Percentiles rank a stretch among this genome's conserved stretches.
Evolutionary conservation across 805 yeast genomes (phyloP).

Genomic region (Torulaspora microellipsoides): DNA sequence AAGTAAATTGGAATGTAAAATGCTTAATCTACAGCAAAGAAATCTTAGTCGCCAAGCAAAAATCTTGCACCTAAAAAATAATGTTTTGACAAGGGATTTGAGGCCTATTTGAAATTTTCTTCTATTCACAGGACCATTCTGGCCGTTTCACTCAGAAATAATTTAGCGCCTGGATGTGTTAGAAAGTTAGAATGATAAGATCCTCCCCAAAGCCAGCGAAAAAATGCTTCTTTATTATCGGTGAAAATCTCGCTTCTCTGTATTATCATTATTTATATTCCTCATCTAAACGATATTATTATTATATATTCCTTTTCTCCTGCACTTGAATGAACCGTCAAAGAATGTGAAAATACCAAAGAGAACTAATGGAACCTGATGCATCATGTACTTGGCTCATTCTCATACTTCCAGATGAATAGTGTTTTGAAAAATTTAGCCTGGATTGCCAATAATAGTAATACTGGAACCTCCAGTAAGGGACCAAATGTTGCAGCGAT

Average conservation of each 20-base stretch:
- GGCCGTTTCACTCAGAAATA: not conserved
- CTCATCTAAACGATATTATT: not conserved
- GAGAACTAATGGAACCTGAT: not conserved
- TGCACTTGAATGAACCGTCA: not conserved
- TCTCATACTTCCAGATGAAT: constrained; percentile 25
- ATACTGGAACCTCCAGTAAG: constrained; percentile 52
- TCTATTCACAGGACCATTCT: not conserved
- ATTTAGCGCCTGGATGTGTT: not conserved
- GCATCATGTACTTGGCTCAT: not conserved
- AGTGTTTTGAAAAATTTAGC: constrained; percentile 34
- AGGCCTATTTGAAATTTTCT: not conserved
- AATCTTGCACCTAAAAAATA: not conserved
- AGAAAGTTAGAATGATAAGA: not conserved
- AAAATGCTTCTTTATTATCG: not conserved
- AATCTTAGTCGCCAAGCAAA: not conserved
- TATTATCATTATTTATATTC: too few species aligned
- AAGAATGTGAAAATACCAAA: not conserved
- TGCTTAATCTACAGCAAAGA: not conserved
- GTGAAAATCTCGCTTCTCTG: not conserved
- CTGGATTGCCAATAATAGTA: constrained; percentile 38
- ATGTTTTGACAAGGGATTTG: not conserved
- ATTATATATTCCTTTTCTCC: not conserved
- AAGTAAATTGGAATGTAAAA: not conserved
- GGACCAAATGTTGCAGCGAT: constrained; percentile 61
- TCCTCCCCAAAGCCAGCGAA: not conserved